A percentile compares a stretch with the other conserved stretches of the same genome.
Evolutionary conservation across 202 grass and related monocot species (phyloP).

Genomic region (Carex arenaria): DNA sequence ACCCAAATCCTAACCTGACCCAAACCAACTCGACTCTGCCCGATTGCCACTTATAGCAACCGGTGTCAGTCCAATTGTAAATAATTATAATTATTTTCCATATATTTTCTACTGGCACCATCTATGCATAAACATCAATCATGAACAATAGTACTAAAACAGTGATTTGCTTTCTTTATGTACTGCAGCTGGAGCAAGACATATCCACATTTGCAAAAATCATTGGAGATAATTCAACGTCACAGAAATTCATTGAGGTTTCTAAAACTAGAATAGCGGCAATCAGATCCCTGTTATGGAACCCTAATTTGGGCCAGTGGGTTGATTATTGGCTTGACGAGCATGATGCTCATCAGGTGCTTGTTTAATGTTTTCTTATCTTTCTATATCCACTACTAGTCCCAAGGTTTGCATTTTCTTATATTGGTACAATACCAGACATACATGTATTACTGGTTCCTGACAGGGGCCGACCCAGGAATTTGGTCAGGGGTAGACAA

Average conservation of each 20-base stretch:
- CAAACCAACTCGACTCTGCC: neutral
- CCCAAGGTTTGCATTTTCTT: neutral
- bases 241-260: slow-evolving; percentile 41
- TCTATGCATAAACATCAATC: neutral
- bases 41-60: neutral
- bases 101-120: neutral
- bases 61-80: neutral
- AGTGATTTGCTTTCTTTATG: neutral
- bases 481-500: no score
- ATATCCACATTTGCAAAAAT: slow-evolving; percentile 64
- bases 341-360: slow-evolving; percentile 46
- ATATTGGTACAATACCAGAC: slow-evolving; percentile 2
- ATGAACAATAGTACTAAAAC: neutral
- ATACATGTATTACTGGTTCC: neutral
- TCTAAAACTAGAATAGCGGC: slow-evolving; percentile 49
- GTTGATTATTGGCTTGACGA: slow-evolving; percentile 70
- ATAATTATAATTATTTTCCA: slow-evolving; percentile 13
- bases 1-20: neutral
- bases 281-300: slow-evolving; percentile 84
- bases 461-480: no score
- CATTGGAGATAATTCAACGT: slow-evolving; percentile 42
- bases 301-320: slow-evolving; percentile 72
- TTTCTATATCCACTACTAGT: neutral
- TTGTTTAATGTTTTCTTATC: neutral
- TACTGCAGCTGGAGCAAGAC: slow-evolving; percentile 69